Base-by-base conservation (phyloP, 306 rosid genomes). In the Erythrophleum fordii region DNA sequence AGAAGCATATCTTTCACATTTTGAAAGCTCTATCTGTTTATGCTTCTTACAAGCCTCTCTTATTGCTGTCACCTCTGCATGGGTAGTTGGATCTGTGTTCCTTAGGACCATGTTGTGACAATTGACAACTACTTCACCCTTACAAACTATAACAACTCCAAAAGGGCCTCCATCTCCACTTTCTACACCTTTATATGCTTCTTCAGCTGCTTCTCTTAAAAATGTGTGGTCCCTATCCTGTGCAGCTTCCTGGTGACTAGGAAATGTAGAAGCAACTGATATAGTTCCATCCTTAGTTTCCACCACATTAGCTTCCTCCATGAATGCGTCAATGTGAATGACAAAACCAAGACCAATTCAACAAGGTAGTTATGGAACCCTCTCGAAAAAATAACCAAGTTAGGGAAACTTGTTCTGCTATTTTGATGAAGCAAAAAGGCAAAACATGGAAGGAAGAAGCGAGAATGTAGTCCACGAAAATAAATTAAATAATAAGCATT, bases 41-140 rank as follows among this genome's bases (percentile, higher is more conserved):
- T 93, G 93, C 86, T 91, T 95, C 84, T 87, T 92, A 81, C 98
- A 93, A 31, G 99, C 99, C 97, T 95, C 95, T 88, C 99, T 90
- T 83, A 95, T 87, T 22, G 94, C 99, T 41, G 97, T 91, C 35
- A 95, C 99, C 83, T 95, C 97, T 0, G 99, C 97, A 82, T 95
- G 99, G 49, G 99, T 97, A 45, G 99, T 91, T 6, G 99, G 99
- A 62, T 95, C 98, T 6, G 87, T 95, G 87, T 90, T 73, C 52
- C 71, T 90, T 3, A 89, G 81, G 71, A 92, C 98, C 99, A 93
- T 81, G 88, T 93, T 93, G 87, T 93, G 99, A 79, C 87, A 90
- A 73, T 93, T 88, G 35, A 86, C 95, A 61, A 95, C 86, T 62
- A 93, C 84, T 84, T 93, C 97, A 74, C 92, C 93, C 7, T 93